Base-by-base conservation (phyloP, 768 basidiomycete species). In the Lepiota brunneoincarnata region DNA sequence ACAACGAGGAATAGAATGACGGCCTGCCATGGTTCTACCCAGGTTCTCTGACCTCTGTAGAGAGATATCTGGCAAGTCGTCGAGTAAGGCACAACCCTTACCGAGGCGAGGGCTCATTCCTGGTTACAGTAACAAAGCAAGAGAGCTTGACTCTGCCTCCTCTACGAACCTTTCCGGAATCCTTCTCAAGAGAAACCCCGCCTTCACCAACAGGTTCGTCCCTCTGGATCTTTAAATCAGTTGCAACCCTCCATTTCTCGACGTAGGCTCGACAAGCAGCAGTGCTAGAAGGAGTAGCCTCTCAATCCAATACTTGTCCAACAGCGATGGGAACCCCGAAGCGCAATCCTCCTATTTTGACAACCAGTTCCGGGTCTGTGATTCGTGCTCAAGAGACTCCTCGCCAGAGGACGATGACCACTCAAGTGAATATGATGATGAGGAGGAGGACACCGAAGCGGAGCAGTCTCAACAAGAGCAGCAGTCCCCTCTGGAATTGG, bases 131-230 rank as follows among this genome's bases (percentile, higher is more conserved):
- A 54, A 46, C 41, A 2, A 46, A 40, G 11, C 37, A 47, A 20
- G 53, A 54, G 9, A 39, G 31, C 18, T 20, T 58, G 20, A 48
- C 31, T 21, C 47, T 58, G 6, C 47, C 56, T 24, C 51, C 56
- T 17, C 52, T 58, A 18, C 56, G 51, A 15, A 54, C 21, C 14
- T 57, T 57, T 23, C 56, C 50, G 3, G 51, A 53, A 36, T 43
- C 56, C 3, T 36, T 42, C 26, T 54, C 56, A 10, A 21, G 51
- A 42, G 34, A 35, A 11, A 20, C 37, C 14, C 17, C 31, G 6
- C 9, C 35, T 1, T 24, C n/a, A n/a, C 11, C 35, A 28, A 28
- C 26, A 31, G 31, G 31, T 31, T 28, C 26, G 26, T 10, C 31
- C 6, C 31, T 31, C 31, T 2, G 2, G 31, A 31, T 31, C 31